A percentile compares a stretch with the other conserved stretches of the same genome.
Evolutionary conservation across 371 early-diverging fungal species (phyloP).

Genomic region (Umbelopsis sp.): DNA sequence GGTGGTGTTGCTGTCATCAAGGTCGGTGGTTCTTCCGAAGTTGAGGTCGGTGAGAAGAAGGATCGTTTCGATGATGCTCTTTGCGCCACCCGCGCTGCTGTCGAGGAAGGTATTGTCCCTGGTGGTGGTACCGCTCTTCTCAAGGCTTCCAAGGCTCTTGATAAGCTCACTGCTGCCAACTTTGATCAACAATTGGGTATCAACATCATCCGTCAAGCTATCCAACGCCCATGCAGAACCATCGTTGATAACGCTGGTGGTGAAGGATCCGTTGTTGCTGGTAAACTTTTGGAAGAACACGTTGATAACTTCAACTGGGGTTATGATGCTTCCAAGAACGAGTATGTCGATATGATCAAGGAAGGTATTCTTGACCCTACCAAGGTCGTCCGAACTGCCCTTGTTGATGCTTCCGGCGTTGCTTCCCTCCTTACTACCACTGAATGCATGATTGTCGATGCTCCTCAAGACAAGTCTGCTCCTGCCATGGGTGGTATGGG

Average conservation of each 20-base stretch:
- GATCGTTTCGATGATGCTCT: slow-evolving; percentile 98
- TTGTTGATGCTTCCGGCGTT: slow-evolving; percentile 95
- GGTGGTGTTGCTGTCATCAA: slow-evolving; percentile 98
- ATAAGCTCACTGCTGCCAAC: slow-evolving; percentile 82
- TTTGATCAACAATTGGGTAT: slow-evolving; percentile 98
- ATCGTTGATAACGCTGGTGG: slow-evolving; percentile 97
- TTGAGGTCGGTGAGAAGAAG: slow-evolving; percentile 99
- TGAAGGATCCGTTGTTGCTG: slow-evolving; percentile 96
- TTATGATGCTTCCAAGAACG: slow-evolving; percentile 90
- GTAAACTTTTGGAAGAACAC: slow-evolving; percentile 85
- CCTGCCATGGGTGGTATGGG: slow-evolving; percentile 36
- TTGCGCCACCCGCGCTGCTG: slow-evolving; percentile 98
- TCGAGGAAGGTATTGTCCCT: slow-evolving; percentile 98
- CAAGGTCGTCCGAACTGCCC: slow-evolving; percentile 97
- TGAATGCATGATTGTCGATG: slow-evolving; percentile 97
- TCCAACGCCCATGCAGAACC: slow-evolving; percentile 89
- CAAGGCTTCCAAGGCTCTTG: slow-evolving; percentile 86
- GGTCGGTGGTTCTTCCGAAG: slow-evolving; percentile 96
- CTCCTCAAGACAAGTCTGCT: slow-evolving; percentile 73
- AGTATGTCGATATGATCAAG: slow-evolving; percentile 94
- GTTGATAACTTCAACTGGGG: slow-evolving; percentile 84
- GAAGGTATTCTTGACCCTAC: slow-evolving; percentile 96
- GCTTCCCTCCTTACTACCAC: slow-evolving; percentile 95
- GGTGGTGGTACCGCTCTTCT: slow-evolving; percentile 97
- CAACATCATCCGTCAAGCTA: slow-evolving; percentile 92